Conservation (phyloP, 495 filamentous ascomycete genomes). For the Podospora fimiseda region DNA sequence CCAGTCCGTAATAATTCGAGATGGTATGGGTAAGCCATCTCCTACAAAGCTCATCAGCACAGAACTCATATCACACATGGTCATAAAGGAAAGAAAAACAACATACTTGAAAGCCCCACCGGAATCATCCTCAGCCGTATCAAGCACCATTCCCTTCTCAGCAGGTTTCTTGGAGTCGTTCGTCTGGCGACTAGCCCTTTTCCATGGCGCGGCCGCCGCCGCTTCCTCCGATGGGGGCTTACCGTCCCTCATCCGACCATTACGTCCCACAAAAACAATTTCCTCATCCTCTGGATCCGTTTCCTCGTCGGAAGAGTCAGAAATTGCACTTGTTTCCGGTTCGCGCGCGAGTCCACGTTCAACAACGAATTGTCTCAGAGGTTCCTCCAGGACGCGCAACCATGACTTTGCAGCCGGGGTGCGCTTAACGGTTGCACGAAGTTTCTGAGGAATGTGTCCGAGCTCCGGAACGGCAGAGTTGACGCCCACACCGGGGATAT, state of each 20-base stretch:
- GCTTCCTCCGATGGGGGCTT: constrained; percentile 7
- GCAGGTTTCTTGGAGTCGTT: constrained; percentile 53
- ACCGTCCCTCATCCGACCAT: constrained; percentile 65
- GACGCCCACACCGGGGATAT: neutral
- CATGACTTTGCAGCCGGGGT: constrained; percentile 42
- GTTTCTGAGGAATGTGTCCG: constrained; percentile 53
- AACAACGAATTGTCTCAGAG: constrained; percentile 37
- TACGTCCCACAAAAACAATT: constrained; percentile 84
- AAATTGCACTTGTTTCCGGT: neutral
- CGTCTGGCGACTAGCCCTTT: constrained; percentile 25
- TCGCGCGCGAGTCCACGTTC: constrained; percentile 27
- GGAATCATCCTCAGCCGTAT: constrained; percentile 64
- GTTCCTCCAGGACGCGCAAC: constrained; percentile 44
- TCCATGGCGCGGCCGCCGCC: constrained; percentile 25
- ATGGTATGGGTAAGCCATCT: constrained; percentile 93
- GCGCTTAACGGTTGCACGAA: constrained; percentile 45
- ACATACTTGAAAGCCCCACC: constrained; percentile 76
- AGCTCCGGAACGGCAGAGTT: constrained; percentile 25
- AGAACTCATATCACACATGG: too few species aligned
- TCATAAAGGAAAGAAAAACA: constrained; percentile 3
- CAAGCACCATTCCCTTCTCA: constrained; percentile 75
- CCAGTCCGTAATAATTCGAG: constrained; percentile 85
- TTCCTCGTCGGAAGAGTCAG: constrained; percentile 43
- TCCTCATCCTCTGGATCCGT: constrained; percentile 72
- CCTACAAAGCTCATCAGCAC: constrained; percentile 33